Evolutionary conservation across 2,329 filamentous ascomycete species (phyloP), one percentile per base, ranked within the genome.

Genomic region (Colletotrichum siamense): DNA sequence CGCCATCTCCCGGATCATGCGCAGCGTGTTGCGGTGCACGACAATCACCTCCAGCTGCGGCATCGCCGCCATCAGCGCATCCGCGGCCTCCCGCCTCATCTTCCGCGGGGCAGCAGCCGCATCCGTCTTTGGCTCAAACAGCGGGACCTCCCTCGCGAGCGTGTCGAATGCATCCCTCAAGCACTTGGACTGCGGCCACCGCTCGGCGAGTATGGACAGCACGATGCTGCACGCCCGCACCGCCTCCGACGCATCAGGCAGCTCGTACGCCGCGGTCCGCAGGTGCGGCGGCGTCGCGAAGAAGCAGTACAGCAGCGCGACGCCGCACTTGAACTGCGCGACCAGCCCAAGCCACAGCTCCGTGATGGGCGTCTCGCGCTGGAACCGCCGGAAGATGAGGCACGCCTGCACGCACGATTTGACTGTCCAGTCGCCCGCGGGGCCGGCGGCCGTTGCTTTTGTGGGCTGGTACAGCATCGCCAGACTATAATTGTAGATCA

Each of bases 241-340:
- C 4, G 84, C 84, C 61, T 85, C 83, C 1, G 82, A 79, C 0
- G 84, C 83, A 15, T 83, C 82, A 0, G 79, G 77, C 0, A 79
- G 79, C 55, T 80, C 77, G 44, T 81, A 85, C 16, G 79, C 82
- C 2, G 80, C 79, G 1, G 81, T 82, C 65, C 83, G 74, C 8
- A 78, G 77, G 30, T 80, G 75, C 1, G 81, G 81, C 5, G 83
- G 83, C 9, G 83, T 84, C 18, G 82, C 82, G 77, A 80, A 85
- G 76, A 83, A 84, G 75, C 83, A 84, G 75, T 85, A 84, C 6
- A 85, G 70, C 3, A 86, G 79, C 1, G 83, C 82, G 2, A 84
- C 80, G 10, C 84, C 83, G 6, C 81, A 83, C 73, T 84, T 82
- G 70, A 85, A 85, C 73, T 83, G 82, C 6, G 79, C 77, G 1